A percentile compares a stretch with the other conserved stretches of the same genome.
Evolutionary conservation across 73 alveolate genomes (phyloP).

Genomic region (Paramecium biaurelia): DNA sequence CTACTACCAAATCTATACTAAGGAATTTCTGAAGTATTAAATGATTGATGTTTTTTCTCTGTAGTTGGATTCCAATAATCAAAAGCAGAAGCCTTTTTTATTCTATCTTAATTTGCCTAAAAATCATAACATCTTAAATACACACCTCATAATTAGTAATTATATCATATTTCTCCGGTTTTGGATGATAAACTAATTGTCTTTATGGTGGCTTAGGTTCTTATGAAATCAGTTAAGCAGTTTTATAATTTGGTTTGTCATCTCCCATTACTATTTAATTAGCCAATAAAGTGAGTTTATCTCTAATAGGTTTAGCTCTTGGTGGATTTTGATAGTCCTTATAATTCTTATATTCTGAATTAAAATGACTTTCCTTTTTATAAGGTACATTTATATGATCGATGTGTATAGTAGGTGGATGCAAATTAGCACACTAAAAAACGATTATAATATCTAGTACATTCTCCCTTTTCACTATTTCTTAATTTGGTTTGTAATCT

Average conservation of each 20-base stretch:
- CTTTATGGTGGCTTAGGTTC: constrained; percentile 15
- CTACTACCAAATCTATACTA: constrained; percentile 26
- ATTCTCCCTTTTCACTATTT: neutral
- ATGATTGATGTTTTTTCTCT: neutral
- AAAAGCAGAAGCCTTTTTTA: neutral
- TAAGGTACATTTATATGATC: constrained; percentile 50
- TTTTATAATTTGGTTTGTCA: neutral
- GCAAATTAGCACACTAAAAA: constrained; percentile 13
- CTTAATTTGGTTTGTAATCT: neutral
- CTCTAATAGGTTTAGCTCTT: neutral
- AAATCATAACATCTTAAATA: neutral
- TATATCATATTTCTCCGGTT: constrained; percentile 34
- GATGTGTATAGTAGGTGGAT: constrained; percentile 35
- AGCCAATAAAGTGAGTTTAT: constrained; percentile 15
- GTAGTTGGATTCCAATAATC: constrained; percentile 28
- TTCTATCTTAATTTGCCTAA: neutral
- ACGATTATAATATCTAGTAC: neutral
- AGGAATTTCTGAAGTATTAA: neutral
- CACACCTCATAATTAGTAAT: neutral
- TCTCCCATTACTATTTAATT: constrained; percentile 27
- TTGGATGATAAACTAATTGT: neutral
- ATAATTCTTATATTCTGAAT: constrained; percentile 22
- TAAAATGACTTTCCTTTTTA: neutral
- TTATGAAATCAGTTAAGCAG: neutral
- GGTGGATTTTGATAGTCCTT: neutral